Evolutionary conservation across 805 yeast species (phyloP).

Genomic region (Candida verbasci): DNA sequence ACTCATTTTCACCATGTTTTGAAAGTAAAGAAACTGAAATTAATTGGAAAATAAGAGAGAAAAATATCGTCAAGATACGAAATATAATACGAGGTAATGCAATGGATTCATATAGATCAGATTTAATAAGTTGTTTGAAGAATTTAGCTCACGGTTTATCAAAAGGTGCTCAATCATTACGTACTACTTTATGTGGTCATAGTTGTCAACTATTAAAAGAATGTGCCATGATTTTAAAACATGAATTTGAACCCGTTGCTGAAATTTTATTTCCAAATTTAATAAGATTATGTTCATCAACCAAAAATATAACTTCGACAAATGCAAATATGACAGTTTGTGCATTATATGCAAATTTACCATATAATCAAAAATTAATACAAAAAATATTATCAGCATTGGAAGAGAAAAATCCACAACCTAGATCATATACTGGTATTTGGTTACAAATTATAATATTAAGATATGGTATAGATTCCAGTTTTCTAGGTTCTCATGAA

Average conservation of each 20-base stretch:
- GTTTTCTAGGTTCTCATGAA: conserved; percentile 26
- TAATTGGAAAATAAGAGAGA: conserved; percentile 80
- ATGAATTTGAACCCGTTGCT: conserved; percentile 41
- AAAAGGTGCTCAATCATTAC: conserved; percentile 64
- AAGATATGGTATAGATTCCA: conserved; percentile 39
- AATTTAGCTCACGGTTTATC: conserved; percentile 49
- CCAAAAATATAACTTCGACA: conserved; percentile 61
- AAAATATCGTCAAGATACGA: conserved; percentile 52
- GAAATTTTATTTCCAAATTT: conserved; percentile 49
- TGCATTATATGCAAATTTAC: conserved; percentile 51
- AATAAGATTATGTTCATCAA: conserved; percentile 50
- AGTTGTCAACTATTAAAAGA: conserved; percentile 80
- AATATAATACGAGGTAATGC: conserved; percentile 58
- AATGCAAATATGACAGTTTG: conserved; percentile 54
- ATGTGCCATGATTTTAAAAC: conserved; percentile 38
- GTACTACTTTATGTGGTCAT: conserved; percentile 77
- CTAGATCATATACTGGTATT: conserved; percentile 62
- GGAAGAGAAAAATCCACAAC: conserved; percentile 65
- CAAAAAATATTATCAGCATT: conserved; percentile 48
- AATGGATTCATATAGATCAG: conserved; percentile 30
- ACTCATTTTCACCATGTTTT: conserved; percentile 36
- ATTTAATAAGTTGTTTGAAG: conserved; percentile 27
- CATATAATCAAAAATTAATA: conserved; percentile 49
- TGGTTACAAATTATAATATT: conserved; percentile 66
- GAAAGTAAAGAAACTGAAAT: conserved; percentile 78